These are phyloP conservation scores for Sequoiadendron giganteum DNA, from an alignment of 75 land plant genomes.

Conservation along the genomic window DNA sequence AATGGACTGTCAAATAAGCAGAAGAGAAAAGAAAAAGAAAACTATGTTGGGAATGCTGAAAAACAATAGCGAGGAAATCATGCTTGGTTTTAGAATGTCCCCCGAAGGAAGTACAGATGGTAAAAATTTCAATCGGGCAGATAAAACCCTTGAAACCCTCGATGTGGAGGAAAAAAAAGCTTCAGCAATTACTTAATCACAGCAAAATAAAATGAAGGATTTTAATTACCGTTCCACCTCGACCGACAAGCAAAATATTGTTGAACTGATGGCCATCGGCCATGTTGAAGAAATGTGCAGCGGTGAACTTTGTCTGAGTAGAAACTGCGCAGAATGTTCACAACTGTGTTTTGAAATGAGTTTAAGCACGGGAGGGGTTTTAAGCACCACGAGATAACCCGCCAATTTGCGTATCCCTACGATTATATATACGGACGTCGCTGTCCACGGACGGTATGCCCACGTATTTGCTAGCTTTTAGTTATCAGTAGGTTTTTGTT, in stretches of 20 bases:
- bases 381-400: not conserved
- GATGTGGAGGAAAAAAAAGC: not conserved
- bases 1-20: not conserved
- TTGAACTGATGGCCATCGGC: conserved; percentile 69
- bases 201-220: not conserved
- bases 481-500: not conserved
- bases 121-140: not conserved
- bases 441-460: not conserved
- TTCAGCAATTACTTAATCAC: not conserved
- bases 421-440: not conserved
- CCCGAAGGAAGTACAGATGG: not conserved
- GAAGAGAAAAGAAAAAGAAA: not conserved
- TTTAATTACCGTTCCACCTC: conserved; percentile 67
- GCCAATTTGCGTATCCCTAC: not conserved
- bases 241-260: conserved; percentile 84
- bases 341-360: not conserved
- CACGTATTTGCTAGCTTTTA: not conserved
- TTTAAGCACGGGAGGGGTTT: not conserved
- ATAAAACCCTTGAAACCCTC: conserved; percentile 7
- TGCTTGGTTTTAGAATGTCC: not conserved
- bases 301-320: not conserved
- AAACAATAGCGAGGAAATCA: not conserved
- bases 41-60: too few species aligned
- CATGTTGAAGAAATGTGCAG: conserved; percentile 14
- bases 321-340: not conserved